Base-by-base conservation (phyloP, 2,329 filamentous ascomycete genomes). In the Fusarium citri region DNA sequence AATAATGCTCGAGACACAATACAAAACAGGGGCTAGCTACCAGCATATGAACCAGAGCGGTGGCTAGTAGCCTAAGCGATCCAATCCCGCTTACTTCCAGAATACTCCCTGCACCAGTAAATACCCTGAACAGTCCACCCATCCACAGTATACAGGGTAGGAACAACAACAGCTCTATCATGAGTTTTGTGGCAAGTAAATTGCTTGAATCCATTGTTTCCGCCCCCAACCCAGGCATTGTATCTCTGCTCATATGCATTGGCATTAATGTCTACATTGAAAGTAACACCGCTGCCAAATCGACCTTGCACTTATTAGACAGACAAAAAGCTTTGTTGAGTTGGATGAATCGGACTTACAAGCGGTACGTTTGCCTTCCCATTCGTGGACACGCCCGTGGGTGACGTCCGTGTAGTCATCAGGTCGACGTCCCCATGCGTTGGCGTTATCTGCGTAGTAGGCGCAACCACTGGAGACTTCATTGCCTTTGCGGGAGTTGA, bases 291-390 rank as follows among this genome's bases (percentile, higher is more conserved):
- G 10, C 25, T 30, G 1, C 5, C 3, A 2, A 54, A 54, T 15
- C 28, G 46, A 14, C 46, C 46, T 31, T 6, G 0, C 0, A 8
- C 5, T 2, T 18, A 3, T 31, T 31, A 49, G 26, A 16, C 2
- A 4, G 0, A n/a, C n/a, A n/a, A n/a, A n/a, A n/a, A n/a, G n/a
- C n/a, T n/a, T n/a, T n/a, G 2, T 9, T 25, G 25, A 1, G 5
- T 5, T 20, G 5, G 5, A 3, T 37, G 4, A 7, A 3, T 46
- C 8, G 1, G 3, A 47, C 46, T 23, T 8, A 49, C 28, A 49
- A 12, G 47, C 26, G 7, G 47, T 49, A 8, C 47, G 47, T 10
- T 49, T 49, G 20, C 50, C 50, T 54, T 54, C 50, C 50, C 50
- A 54, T 6, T 15, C 10, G 20, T 28, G 34, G 15, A 42, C n/a